phyloP scores from a whole-genome alignment of 73 alveolate species.

The Halteria grandinella region DNA sequence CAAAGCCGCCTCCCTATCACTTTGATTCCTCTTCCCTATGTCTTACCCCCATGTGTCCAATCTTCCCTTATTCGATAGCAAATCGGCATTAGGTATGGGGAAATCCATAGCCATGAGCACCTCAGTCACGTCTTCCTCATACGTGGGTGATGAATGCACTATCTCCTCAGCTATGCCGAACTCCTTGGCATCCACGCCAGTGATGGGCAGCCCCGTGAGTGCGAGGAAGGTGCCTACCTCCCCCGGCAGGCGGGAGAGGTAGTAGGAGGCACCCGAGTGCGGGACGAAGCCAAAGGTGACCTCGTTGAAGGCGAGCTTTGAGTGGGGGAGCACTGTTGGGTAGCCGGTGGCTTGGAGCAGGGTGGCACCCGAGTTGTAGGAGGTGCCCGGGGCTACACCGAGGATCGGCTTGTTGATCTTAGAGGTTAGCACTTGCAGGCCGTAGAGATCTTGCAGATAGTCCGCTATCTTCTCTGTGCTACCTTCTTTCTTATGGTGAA shows the following conservation, averaged over 20 bases:
- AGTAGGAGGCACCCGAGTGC: constrained; percentile 68
- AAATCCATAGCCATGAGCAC: neutral
- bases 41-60: neutral
- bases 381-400: constrained; percentile 43
- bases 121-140: neutral
- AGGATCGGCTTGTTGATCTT: constrained; percentile 50
- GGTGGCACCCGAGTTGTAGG: constrained; percentile 62
- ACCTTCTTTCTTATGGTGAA: constrained; percentile 14
- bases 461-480: constrained; percentile 20
- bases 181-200: constrained; percentile 57
- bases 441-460: constrained; percentile 18
- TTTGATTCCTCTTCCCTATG: no score
- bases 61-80: neutral
- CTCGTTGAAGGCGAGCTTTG: constrained; percentile 54
- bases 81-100: constrained; percentile 9
- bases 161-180: constrained; percentile 1
- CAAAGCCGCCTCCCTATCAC: no score
- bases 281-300: constrained; percentile 67
- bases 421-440: constrained; percentile 32
- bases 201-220: constrained; percentile 60
- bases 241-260: constrained; percentile 67
- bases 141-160: neutral
- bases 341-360: constrained; percentile 50
- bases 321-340: constrained; percentile 13
- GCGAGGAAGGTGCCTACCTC: constrained; percentile 74